Evolutionary conservation across 352 stramenopile genomes (phyloP).

Genomic region (Globisporangium paroecandrum): DNA sequence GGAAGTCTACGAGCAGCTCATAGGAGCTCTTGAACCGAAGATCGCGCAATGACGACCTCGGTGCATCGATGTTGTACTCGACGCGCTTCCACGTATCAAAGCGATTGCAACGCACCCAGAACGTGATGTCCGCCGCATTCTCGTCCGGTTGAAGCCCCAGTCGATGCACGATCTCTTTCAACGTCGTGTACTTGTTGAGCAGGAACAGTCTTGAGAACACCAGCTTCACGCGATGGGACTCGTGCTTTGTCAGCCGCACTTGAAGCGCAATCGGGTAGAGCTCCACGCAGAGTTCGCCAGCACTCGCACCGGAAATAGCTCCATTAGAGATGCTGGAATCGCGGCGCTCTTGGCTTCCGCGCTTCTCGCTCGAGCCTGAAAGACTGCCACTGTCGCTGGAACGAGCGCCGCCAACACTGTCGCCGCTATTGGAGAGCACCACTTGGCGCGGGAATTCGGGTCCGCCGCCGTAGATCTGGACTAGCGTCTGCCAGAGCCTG

Average conservation of each 20-base stretch:
- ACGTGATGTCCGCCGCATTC: constrained; percentile 50
- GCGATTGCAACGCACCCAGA: constrained; percentile 61
- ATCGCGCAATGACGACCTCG: constrained; percentile 32
- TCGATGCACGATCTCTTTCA: constrained; percentile 56
- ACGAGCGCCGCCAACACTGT: neutral
- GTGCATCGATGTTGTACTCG: constrained; percentile 47
- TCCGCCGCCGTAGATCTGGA: constrained; percentile 51
- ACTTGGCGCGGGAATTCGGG: constrained; percentile 54
- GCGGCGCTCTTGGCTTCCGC: neutral
- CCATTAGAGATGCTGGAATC: neutral
- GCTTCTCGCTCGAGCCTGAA: neutral
- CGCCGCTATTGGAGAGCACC: constrained; percentile 5
- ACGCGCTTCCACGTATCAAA: constrained; percentile 57
- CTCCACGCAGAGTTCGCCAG: constrained; percentile 26
- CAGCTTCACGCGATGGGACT: constrained; percentile 51
- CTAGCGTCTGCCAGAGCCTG: constrained; percentile 47
- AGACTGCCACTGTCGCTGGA: neutral
- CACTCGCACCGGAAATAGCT: neutral
- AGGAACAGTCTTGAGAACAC: constrained; percentile 53
- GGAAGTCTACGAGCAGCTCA: constrained; percentile 73
- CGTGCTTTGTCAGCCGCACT: constrained; percentile 53
- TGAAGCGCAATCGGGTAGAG: constrained; percentile 56
- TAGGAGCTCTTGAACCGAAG: constrained; percentile 44
- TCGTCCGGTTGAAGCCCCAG: constrained; percentile 50
- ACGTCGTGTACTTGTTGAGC: constrained; percentile 30